Evolutionary conservation across 208 protist genomes (phyloP).

Genomic region (Acanthamoeba castellanii): DNA sequence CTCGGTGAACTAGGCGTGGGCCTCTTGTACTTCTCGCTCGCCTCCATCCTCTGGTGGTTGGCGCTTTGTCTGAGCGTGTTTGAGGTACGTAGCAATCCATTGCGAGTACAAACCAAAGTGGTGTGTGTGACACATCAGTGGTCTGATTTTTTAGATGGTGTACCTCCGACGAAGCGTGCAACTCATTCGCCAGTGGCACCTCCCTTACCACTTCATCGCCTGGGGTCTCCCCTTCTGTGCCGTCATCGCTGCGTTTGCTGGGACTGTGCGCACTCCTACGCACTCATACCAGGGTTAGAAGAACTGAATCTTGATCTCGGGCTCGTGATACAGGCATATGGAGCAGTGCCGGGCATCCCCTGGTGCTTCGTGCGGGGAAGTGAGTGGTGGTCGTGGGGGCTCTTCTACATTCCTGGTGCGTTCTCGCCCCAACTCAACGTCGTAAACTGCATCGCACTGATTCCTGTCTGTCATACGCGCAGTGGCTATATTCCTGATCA

Average conservation of each 20-base stretch:
- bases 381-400: conserved; percentile 16
- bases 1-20: not conserved
- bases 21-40: not conserved
- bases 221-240: not conserved
- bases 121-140: not conserved
- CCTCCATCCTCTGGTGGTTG: not conserved
- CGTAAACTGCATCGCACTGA: not conserved
- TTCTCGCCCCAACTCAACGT: not conserved
- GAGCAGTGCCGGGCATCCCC: not conserved
- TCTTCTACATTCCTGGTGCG: conserved; percentile 8
- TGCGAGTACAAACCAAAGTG: too few species aligned
- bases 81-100: not conserved
- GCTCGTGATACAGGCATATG: not conserved
- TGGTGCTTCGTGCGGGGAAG: not conserved
- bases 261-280: not conserved
- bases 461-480: not conserved
- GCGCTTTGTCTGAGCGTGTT: conserved; percentile 23
- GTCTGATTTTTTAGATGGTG: conserved; percentile 1
- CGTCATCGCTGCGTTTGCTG: not conserved
- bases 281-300: not conserved
- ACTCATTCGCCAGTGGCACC: not conserved
- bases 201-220: conserved; percentile 38
- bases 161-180: not conserved
- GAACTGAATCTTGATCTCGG: not conserved
- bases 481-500: not conserved